Conservation (phyloP, 208 protist genomes). For the Leishmania lainsoni region DNA sequence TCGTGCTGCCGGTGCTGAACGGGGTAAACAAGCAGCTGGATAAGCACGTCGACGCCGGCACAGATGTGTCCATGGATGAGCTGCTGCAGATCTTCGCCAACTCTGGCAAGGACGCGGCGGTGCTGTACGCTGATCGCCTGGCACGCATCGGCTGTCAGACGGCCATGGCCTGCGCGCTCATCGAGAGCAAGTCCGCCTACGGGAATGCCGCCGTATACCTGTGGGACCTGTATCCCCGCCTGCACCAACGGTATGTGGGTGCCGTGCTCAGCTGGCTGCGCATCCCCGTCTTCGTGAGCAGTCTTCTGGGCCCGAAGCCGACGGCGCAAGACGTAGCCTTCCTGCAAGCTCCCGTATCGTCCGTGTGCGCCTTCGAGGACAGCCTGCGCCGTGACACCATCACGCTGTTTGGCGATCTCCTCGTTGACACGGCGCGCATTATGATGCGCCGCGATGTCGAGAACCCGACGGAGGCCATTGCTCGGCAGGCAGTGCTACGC, state of each 20-base stretch:
- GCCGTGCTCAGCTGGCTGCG: slow-evolving; percentile 44
- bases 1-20: slow-evolving; percentile 64
- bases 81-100: slow-evolving; percentile 49
- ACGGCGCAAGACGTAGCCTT: slow-evolving; percentile 42
- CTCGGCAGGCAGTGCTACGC: slow-evolving; percentile 31
- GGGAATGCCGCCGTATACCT: slow-evolving; percentile 64
- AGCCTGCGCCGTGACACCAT: slow-evolving; percentile 59
- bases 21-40: slow-evolving; percentile 58
- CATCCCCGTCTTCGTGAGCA: slow-evolving; percentile 60
- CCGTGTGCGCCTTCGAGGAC: slow-evolving; percentile 61
- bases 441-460: slow-evolving; percentile 22
- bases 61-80: slow-evolving; percentile 59
- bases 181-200: slow-evolving; percentile 41
- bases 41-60: slow-evolving; percentile 55
- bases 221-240: slow-evolving; percentile 76
- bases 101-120: slow-evolving; percentile 25
- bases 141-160: slow-evolving; percentile 68
- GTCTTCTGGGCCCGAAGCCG: slow-evolving; percentile 52
- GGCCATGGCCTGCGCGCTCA: slow-evolving; percentile 45
- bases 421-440: slow-evolving; percentile 59
- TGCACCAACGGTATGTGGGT: slow-evolving; percentile 69
- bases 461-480: slow-evolving; percentile 25
- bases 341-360: slow-evolving; percentile 30
- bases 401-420: slow-evolving; percentile 50
- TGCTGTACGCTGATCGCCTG: slow-evolving; percentile 55